Conservation (phyloP, 495 filamentous ascomycete genomes). For the Saxophila tyrrhenica region DNA sequence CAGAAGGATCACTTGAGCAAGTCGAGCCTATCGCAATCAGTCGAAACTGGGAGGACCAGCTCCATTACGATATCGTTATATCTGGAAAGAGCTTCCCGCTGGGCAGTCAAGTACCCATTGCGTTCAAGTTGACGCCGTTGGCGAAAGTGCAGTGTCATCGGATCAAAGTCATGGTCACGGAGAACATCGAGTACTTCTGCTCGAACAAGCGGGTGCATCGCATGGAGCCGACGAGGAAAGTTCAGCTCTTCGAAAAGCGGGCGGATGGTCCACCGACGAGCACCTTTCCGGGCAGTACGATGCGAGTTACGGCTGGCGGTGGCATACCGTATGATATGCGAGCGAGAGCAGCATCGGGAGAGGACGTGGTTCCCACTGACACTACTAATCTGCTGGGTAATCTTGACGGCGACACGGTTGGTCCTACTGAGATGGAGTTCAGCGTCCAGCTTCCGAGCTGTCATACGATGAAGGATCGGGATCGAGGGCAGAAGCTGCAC, state of each 20-base stretch:
- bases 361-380: slow-evolving; percentile 40
- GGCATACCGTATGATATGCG: slow-evolving; percentile 58
- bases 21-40: slow-evolving; percentile 96
- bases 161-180: slow-evolving; percentile 89
- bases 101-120: slow-evolving; percentile 85
- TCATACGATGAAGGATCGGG: slow-evolving; percentile 67
- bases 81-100: slow-evolving; percentile 97
- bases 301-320: slow-evolving; percentile 70
- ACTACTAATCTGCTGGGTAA: slow-evolving; percentile 71
- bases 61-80: slow-evolving; percentile 97
- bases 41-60: slow-evolving; percentile 92
- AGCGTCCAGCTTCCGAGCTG: slow-evolving; percentile 91
- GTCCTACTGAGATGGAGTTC: slow-evolving; percentile 95
- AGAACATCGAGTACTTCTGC: slow-evolving; percentile 89
- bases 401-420: slow-evolving; percentile 56
- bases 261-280: slow-evolving; percentile 69
- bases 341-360: slow-evolving; percentile 46
- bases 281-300: slow-evolving; percentile 66
- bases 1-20: slow-evolving; percentile 85
- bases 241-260: slow-evolving; percentile 80
- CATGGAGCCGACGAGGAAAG: slow-evolving; percentile 72
- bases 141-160: slow-evolving; percentile 96
- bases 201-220: slow-evolving; percentile 78
- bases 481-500: slow-evolving; percentile 61
- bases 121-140: slow-evolving; percentile 91